Evolutionary conservation across 2,329 filamentous ascomycete species (phyloP).

Genomic region (Fusarium scirpi): DNA sequence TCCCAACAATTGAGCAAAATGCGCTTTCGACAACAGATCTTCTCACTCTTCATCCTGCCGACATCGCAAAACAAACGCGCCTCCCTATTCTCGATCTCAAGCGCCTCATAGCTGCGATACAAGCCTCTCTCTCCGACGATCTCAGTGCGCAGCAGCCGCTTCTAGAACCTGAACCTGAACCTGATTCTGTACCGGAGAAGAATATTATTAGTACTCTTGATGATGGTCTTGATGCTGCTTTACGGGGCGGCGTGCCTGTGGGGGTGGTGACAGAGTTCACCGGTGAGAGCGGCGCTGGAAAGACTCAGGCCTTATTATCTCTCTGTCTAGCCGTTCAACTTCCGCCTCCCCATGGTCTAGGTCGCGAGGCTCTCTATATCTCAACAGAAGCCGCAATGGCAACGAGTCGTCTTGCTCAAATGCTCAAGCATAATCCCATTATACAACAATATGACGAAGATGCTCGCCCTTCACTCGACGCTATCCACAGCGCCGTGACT

Average conservation of each 20-base stretch:
- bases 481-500: slow-evolving; percentile 83
- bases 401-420: slow-evolving; percentile 83
- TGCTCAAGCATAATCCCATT: slow-evolving; percentile 75
- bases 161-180: slow-evolving; percentile 7
- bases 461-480: slow-evolving; percentile 72
- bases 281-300: slow-evolving; percentile 93
- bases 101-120: slow-evolving; percentile 75
- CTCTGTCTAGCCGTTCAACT: slow-evolving; percentile 89
- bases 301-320: slow-evolving; percentile 91
- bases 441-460: slow-evolving; percentile 56
- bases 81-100: slow-evolving; percentile 85
- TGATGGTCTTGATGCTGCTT: slow-evolving; percentile 72
- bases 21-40: slow-evolving; percentile 84
- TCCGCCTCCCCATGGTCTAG: slow-evolving; percentile 76
- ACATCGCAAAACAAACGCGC: slow-evolving; percentile 87
- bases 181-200: slow-evolving; percentile 3
- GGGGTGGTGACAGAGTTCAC: slow-evolving; percentile 90
- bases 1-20: slow-evolving; percentile 83
- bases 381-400: slow-evolving; percentile 90
- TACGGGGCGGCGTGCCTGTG: slow-evolving; percentile 83
- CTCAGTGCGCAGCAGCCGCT: slow-evolving; percentile 53
- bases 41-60: slow-evolving; percentile 82
- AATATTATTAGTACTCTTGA: slow-evolving; percentile 82
- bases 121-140: slow-evolving; percentile 75
- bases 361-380: slow-evolving; percentile 86